Percentiles rank a stretch among this genome's conserved stretches.
Evolutionary conservation across 176 grass and related monocot species (phyloP).

Genomic region (Areca catechu): DNA sequence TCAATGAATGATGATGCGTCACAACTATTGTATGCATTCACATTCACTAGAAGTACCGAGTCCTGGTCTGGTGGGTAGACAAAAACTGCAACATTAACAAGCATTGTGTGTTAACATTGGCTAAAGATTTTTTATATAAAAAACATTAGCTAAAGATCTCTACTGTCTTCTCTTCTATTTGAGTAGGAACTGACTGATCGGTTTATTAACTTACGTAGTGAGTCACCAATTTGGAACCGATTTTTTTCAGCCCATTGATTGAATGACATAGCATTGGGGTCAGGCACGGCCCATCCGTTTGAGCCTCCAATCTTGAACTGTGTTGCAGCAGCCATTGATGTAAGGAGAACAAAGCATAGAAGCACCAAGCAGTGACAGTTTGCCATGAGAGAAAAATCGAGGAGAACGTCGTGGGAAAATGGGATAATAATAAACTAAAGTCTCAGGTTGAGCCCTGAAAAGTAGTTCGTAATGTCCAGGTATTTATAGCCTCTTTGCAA

Average conservation of each 20-base stretch:
- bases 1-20: slow-evolving; percentile 34
- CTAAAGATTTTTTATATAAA: too few relatives aligned
- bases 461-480: not conserved
- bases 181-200: too few relatives aligned
- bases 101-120: too few relatives aligned
- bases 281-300: slow-evolving; percentile 47
- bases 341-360: slow-evolving; percentile 27
- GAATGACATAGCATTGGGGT: slow-evolving; percentile 29
- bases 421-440: too few relatives aligned
- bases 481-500: slow-evolving; percentile 1
- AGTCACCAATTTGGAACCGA: slow-evolving; percentile 73
- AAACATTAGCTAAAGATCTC: too few relatives aligned
- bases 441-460: not conserved
- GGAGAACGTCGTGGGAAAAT: not conserved
- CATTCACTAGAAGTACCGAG: slow-evolving; percentile 70
- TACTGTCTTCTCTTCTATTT: too few relatives aligned
- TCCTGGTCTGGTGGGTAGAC: slow-evolving; percentile 52
- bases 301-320: slow-evolving; percentile 73
- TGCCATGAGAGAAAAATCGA: slow-evolving; percentile 25
- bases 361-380: slow-evolving; percentile 23
- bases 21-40: slow-evolving; percentile 47
- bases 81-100: slow-evolving; percentile 36
- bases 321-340: slow-evolving; percentile 35
- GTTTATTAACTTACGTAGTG: slow-evolving; percentile 32
- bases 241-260: slow-evolving; percentile 66